Conservation (phyloP, 768 basidiomycete species). For the Mycena olivaceomarginata region DNA sequence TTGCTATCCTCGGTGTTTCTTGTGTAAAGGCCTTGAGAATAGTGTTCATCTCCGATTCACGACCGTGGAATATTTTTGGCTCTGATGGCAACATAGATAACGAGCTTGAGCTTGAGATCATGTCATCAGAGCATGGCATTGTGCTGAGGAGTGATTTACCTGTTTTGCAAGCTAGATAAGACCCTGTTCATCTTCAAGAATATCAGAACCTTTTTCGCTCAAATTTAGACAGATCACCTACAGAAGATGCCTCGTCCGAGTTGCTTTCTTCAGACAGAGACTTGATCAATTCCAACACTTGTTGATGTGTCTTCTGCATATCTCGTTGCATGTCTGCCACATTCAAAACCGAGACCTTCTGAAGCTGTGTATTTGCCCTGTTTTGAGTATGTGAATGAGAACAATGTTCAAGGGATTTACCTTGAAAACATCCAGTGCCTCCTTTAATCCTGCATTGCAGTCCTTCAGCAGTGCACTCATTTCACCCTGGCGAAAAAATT, state of each 20-base stretch:
- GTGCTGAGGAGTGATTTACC: not conserved
- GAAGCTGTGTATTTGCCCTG: not conserved
- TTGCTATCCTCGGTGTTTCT: slow-evolving; percentile 5
- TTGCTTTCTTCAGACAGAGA: not conserved
- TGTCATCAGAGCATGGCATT: not conserved
- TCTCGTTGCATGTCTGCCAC: not conserved
- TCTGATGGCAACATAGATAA: not conserved
- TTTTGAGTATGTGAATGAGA: not conserved
- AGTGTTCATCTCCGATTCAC: not conserved
- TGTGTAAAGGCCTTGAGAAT: not conserved
- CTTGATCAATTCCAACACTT: not conserved
- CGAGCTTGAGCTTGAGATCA: not conserved
- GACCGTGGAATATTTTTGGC: too few relatives aligned
- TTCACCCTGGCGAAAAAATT: too few relatives aligned
- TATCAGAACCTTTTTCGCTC: not conserved
- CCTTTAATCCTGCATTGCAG: not conserved
- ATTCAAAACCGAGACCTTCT: not conserved
- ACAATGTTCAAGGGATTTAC: not conserved
- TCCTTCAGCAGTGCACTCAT: not conserved
- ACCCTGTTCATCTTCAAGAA: not conserved
- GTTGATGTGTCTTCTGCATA: not conserved
- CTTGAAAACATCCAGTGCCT: not conserved
- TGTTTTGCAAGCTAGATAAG: not conserved
- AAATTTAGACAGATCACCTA: not conserved
- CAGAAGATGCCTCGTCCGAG: not conserved